Evolutionary conservation across 257 asterid genomes (phyloP), one percentile per base, ranked within the genome.

Genomic region (Fraxinus pennsylvanica): DNA sequence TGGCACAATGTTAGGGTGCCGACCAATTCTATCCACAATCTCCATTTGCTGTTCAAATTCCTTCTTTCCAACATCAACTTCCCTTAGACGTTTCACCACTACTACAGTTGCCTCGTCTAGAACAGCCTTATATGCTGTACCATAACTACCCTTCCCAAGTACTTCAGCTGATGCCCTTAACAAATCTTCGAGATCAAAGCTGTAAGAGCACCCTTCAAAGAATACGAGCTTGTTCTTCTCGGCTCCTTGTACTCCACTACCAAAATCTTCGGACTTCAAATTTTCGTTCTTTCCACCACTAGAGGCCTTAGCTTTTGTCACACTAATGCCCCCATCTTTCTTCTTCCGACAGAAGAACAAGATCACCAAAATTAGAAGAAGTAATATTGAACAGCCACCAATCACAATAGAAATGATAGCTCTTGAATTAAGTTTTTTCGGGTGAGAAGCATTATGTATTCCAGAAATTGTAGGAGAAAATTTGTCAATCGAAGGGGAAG

Each of bases 151-250:
- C 73, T 93, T 96, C 2, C 99, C 99, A 22, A 96, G 97, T 80
- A 96, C 97, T 75, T 96, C 98, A 3, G 99, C 99, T 3, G 99
- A 96, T 9, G 99, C 97, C 74, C 99, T 92, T 3, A 96, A 78
- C 87, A 96, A 78, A 76, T 96, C 99, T 85, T 96, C 99, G 0
- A 96, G 89, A 84, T 96, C 90, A 35, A 93, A 93, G 90, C 79
- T 87, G 25, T 86, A 81, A 7, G 92, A 82, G 79, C 92, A 84
- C 19, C 99, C 95, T 73, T 91, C 95, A 12, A 93, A 90, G 67
- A 96, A 94, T 5, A 87, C 89, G 61, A 96, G 86, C 84, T 91
- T 96, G 83, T 92, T 91, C 79, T 93, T 96, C 87, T 93, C 99
- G 2, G 92, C 87, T 39, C 87, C 97, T 63, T 91, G 99, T 47